Evolutionary conservation across 208 protist genomes (phyloP).

Genomic region (Leishmania amazonensis): DNA sequence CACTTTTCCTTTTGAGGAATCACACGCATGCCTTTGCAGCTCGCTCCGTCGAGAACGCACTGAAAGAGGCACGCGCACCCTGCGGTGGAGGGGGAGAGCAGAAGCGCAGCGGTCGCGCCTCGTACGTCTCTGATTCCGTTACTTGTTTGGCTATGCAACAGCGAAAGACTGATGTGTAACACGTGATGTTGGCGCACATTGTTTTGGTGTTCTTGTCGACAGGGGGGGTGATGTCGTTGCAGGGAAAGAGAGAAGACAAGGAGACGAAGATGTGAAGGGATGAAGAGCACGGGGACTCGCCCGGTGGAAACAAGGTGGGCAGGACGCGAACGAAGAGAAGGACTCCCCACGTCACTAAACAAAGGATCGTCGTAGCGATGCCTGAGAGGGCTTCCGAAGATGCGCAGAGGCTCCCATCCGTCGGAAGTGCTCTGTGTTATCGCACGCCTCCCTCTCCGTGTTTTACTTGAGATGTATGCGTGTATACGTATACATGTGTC

Average conservation of each 20-base stretch:
- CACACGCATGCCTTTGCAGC: neutral
- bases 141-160: neutral
- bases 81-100: neutral
- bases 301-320: neutral
- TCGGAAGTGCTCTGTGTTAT: neutral
- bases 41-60: neutral
- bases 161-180: neutral
- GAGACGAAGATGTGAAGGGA: neutral
- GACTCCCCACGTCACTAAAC: neutral
- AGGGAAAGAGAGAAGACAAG: neutral
- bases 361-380: neutral
- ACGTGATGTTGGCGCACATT: neutral
- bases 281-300: neutral
- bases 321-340: neutral
- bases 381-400: neutral
- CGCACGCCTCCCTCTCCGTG: neutral
- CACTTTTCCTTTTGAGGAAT: neutral
- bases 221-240: neutral
- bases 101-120: neutral
- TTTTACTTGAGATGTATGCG: neutral
- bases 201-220: neutral
- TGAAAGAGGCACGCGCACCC: neutral
- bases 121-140: neutral
- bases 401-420: too few species aligned
- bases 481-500: neutral